Evolutionary conservation across 768 basidiomycete genomes (phyloP).

Genomic region (Amyloporia xantha): DNA sequence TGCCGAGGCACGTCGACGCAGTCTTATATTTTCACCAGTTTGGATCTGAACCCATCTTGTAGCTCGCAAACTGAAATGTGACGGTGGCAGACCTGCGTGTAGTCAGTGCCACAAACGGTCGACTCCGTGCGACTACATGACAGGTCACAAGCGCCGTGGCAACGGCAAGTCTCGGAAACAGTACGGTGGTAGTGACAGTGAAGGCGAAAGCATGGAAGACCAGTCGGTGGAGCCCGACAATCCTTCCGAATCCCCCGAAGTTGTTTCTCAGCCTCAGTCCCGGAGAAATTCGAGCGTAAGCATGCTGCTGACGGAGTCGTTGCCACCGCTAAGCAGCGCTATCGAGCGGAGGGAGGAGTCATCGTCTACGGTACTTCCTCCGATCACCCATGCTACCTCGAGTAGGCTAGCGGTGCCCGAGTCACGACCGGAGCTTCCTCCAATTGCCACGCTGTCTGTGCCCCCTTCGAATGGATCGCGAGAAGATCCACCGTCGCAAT

Average conservation of each 20-base stretch:
- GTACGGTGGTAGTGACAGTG: conserved; percentile 36
- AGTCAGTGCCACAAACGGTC: conserved; percentile 75
- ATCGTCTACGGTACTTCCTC: conserved; percentile 14
- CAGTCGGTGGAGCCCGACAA: conserved; percentile 34
- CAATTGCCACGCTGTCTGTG: conserved; percentile 59
- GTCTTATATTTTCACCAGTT: too few relatives aligned
- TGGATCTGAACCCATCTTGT: too few relatives aligned
- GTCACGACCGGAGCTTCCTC: conserved; percentile 38
- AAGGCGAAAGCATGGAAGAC: conserved; percentile 47
- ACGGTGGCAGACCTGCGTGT: conserved; percentile 79
- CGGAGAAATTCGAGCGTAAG: conserved; percentile 20
- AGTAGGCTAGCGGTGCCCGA: conserved; percentile 8
- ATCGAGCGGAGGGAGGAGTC: conserved; percentile 16
- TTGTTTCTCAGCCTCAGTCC: conserved; percentile 24
- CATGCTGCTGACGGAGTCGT: conserved; percentile 21
- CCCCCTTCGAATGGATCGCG: conserved; percentile 32
- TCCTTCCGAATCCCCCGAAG: conserved; percentile 51
- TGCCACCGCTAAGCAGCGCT: conserved; percentile 18
- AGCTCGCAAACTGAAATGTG: conserved; percentile 88
- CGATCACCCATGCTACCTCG: conserved; percentile 10
- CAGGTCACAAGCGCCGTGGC: conserved; percentile 64
- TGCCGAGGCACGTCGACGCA: conserved; percentile 67
- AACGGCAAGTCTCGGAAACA: conserved; percentile 44
- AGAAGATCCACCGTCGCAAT: conserved; percentile 37
- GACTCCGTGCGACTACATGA: conserved; percentile 76